These are phyloP conservation scores for Salix exigua DNA, from an alignment of 345 rosid genomes.

Conservation along the genomic window DNA sequence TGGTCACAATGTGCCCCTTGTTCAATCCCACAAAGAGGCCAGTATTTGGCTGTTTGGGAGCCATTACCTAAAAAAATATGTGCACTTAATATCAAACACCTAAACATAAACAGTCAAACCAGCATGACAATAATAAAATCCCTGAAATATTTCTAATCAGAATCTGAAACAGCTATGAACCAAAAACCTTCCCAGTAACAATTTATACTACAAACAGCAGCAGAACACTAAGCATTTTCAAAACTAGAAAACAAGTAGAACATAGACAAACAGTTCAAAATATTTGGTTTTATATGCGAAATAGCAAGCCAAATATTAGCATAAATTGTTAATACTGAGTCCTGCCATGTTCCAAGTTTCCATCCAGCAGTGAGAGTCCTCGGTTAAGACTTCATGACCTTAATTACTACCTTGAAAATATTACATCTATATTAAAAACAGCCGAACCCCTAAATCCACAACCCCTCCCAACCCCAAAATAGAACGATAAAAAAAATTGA, in stretches of 20 bases:
- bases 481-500: not conserved
- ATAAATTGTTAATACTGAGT: not conserved
- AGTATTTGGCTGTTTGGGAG: slow-evolving; percentile 33
- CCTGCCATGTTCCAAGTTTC: not conserved
- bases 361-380: not conserved
- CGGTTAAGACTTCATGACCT: not conserved
- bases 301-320: not conserved
- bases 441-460: not conserved
- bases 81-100: not conserved
- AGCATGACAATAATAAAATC: not conserved
- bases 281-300: not conserved
- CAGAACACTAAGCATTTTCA: not conserved
- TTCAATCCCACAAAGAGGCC: slow-evolving; percentile 65
- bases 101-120: not conserved
- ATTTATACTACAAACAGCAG: not conserved
- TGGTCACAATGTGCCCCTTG: slow-evolving; percentile 62
- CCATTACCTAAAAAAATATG: slow-evolving; percentile 39
- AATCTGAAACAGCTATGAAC: not conserved
- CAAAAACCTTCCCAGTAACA: not conserved
- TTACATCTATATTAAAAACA: not conserved
- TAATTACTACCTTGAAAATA: not conserved
- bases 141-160: not conserved
- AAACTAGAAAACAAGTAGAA: not conserved
- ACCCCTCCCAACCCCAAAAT: not conserved
- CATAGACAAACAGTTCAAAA: too few relatives aligned